Evolutionary conservation across 2,329 filamentous ascomycete genomes (phyloP), one percentile per base, ranked within the genome.

Genomic region (Chrysoporthe puriensis): DNA sequence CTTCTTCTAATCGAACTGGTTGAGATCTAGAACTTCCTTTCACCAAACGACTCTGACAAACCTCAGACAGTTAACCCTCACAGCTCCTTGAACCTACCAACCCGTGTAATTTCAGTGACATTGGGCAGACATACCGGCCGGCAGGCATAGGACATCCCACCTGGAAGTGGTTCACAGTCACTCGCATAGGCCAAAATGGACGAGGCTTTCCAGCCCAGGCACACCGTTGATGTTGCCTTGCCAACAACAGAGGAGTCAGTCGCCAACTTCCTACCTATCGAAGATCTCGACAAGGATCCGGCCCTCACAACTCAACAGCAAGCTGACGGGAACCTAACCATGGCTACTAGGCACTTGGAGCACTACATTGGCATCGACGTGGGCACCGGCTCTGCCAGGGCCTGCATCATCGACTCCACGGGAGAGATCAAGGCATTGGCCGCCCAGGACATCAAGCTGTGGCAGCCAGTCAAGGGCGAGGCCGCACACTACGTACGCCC

Each of bases 371-470:
- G 95, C 70, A 93, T 99, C 73, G 96, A 99, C 81, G 95, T 99
- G 62, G 96, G 96, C 63, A 99, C 96, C 26, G 96, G 96, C 66
- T 97, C 93, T 77, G 96, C 95, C 50, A 89, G 96, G 77, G 96
- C 96, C 65, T 98, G 96, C 80, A 93, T 99, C 77, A 97, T 99
- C 79, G 93, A 98, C 78, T 87, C 90, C 70, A 90, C 91, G 52
- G 96, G 96, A 64, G 93, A 97, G 76, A 98, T 99, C 80, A 89
- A 90, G 76, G 88, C 86, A 16, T 78, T 94, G 72, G 90, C 91
- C 32, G 88, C 90, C 2, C 87, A 94, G 77, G 86, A 92, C 73
- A 94, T 94, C 79, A 90, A 90, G 75, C 84, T 94, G 61, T 94
- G 91, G 91, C 90, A 94, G 79, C 91, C 91, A 14, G 84, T 92